Evolutionary conservation across 768 basidiomycete species (phyloP), one percentile per base, ranked within the genome.

Genomic region (Mycena alexandri): DNA sequence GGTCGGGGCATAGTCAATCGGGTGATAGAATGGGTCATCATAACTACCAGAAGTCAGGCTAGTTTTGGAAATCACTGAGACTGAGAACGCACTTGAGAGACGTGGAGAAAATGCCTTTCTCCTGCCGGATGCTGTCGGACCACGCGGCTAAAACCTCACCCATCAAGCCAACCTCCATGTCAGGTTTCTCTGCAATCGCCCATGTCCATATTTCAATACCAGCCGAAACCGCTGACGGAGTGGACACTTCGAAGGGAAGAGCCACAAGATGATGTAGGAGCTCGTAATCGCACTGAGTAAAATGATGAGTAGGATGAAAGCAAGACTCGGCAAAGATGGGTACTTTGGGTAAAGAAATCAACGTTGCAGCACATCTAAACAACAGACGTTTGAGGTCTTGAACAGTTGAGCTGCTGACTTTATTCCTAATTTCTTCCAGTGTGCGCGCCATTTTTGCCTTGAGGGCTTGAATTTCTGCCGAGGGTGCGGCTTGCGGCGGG

Each of bases 201-300:
- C 96, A 98, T 4, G 93, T 95, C 98, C 98, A 99, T 12, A 92
- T 91, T 75, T 99, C 96, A 47, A 96, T 90, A 0, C 94, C 96
- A 2, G 93, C 88, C 17, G 93, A 86, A 63, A 98, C 88, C 1
- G 95, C 89, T 5, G 93, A 82, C 1, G 96, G 94, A 1, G 93
- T 96, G 68, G 94, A 94, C 3, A 93, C 90, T 62, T 93, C 91
- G 72, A 99, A 93, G 0, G 98, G 98, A 19, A 99, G 78, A 38
- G 86, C 84, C 10, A 99, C 96, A 25, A 99, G 82, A 76, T 95
- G 91, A 78, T 94, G 92, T 12, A 99, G 80, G 16, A 99, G 82
- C 24, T 93, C 92, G 74, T 92, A 86, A 65, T 99, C 94, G 75
- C 89, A 90, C 95, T 24, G 34, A 29, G 10, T 10, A 38, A 9